Base-by-base conservation (phyloP, 139 green algal species). In the Coelastrella sp. region DNA sequence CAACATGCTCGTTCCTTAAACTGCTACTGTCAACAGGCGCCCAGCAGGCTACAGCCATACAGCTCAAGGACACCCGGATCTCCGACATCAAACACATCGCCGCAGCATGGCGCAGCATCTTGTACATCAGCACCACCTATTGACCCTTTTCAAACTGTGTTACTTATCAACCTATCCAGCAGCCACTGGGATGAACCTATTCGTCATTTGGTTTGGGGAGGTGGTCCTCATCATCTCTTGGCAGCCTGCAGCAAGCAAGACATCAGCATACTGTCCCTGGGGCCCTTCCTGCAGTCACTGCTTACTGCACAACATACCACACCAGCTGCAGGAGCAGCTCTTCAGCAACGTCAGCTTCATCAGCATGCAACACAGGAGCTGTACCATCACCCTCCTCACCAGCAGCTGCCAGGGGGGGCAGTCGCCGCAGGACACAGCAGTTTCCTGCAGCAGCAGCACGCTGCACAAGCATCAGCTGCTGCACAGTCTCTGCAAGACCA, bases 241-340 rank as follows among this genome's bases (percentile, higher is more conserved):
- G 87, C 89, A 0, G 89, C 89, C 3, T 79, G 81, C 32, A 90
- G 75, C 32, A 66, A 27, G 37, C 62, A 86, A 30, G 68, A 84
- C 77, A 75, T 92, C 50, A 87, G 87, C 85, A 68, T 92, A 51
- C 85, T 91, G 62, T 85, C 69, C 0, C 43, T 92, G n/a, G 27
- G 19, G 2, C 74, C 79, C 1, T 91, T 91, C 69, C 27, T 86
- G 41, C 30, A 23, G 19, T 82, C 75, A 23, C 75, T 82, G 6
- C 6, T 30, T 27, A 34, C 48, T 15, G 72, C 62, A 32, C 37
- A 59, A n/a, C 34, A 35, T 30, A 21, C 53, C 35, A 30, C 76
- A 69, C 50, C 77, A 50, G 77, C 50, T 17, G 41, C 63, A 38
- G 62, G 62, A 71, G 15, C 23, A 67, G n/a, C n/a, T n/a, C n/a